Base-by-base conservation (phyloP, 2,329 filamentous ascomycete species). In the Botryotinia globosa region DNA sequence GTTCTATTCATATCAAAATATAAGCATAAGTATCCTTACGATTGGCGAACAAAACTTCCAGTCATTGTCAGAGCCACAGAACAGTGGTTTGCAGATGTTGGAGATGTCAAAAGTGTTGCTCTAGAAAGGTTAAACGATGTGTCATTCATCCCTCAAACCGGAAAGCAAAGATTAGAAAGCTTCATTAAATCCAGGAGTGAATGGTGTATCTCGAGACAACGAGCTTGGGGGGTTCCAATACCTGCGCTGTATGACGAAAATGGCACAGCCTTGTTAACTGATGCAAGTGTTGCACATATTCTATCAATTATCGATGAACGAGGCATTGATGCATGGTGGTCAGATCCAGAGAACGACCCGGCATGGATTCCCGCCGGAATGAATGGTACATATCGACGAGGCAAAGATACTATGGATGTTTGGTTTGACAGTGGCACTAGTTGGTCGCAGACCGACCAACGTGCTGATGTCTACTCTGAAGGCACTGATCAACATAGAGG, bases 381-480 rank as follows among this genome's bases (percentile, higher is more conserved):
- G 2, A 83, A 85, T 22, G 85, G 85, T 14, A 80, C 83, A 8
- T 96, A 91, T 80, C 85, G 87, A 65, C 91, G 96, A 75, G 95
- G 95, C 22, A 92, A 86, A 61, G 96, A 99, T 79, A 99, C 96
- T 0, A 99, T 99, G 96, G 96, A 99, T 81, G 96, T 99, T 16
- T 99, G 96, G 96, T 99, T 99, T 78, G 96, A 99, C 81, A 98
- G 96, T 76, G 96, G 96, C 9, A 97, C 92, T 67, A 97, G 94
- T 79, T 99, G 96, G 96, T 92, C 86, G 6, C 86, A 88, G 79
- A 85, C 84, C 42, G 77, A 81, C 14, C 79, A 81, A 76, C 90
- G 81, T 37, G 94, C 94, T 0, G 94, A 99, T 80, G 87, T 98
- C 37, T 98, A 97, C 80, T 87, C 98, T 4, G 96, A 99, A 83